phyloP scores from a whole-genome alignment of 352 stramenopile genomes.

The Phytopythium mirpurense region DNA sequence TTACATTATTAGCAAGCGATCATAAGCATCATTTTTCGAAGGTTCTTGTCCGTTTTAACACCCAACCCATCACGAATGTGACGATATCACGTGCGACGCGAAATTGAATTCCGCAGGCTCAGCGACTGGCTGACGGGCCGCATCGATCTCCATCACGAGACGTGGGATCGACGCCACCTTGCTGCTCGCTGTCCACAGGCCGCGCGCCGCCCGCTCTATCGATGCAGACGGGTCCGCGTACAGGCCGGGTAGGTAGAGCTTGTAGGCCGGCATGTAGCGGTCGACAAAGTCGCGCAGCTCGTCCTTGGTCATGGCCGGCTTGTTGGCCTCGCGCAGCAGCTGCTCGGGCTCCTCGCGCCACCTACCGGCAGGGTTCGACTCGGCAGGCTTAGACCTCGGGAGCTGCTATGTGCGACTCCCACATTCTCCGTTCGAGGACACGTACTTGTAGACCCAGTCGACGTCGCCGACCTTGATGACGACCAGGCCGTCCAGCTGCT shows the following conservation, averaged over 20 bases:
- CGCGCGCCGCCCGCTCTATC: conserved; percentile 5
- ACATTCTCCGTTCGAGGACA: no score
- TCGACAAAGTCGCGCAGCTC: conserved; percentile 84
- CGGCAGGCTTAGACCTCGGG: neutral
- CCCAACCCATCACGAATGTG: neutral
- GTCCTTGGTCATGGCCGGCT: conserved; percentile 50
- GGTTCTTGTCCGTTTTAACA: neutral
- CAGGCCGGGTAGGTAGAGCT: conserved; percentile 53
- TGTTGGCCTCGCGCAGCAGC: conserved; percentile 49
- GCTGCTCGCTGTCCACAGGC: conserved; percentile 4
- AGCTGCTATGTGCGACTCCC: no score
- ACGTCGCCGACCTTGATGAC: conserved; percentile 70
- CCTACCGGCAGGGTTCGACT: conserved; percentile 14
- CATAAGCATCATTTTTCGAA: no score
- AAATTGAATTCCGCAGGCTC: conserved; percentile 52
- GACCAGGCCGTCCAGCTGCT: conserved; percentile 56
- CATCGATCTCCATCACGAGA: conserved; percentile 59
- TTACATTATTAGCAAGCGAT: no score
- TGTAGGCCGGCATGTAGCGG: conserved; percentile 84
- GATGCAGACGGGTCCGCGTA: conserved; percentile 34
- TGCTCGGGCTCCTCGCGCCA: conserved; percentile 81
- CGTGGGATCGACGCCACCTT: conserved; percentile 29
- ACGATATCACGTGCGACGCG: conserved; percentile 14
- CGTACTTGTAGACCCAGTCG: conserved; percentile 82
- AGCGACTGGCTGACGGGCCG: conserved; percentile 25